Evolutionary conservation across 1,284 basidiomycete species (phyloP), one percentile per base, ranked within the genome.

Genomic region (Coniferiporia sulphurascens): DNA sequence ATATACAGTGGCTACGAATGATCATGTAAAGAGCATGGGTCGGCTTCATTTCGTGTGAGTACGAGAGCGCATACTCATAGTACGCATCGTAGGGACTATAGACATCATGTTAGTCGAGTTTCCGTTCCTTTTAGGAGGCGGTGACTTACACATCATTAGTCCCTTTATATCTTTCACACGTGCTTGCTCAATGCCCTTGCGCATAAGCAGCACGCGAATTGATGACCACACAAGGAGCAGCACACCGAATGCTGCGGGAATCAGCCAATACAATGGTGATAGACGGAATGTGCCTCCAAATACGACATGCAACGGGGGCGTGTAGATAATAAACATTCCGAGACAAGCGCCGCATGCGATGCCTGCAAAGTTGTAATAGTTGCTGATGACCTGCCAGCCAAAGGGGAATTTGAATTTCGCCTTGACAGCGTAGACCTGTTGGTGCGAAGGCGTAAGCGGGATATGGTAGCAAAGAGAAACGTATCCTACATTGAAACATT

Each of bases 291-390:
- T 78, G 9, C 84, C 84, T 2, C 84, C 84, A 65, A 87, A 87
- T 12, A 87, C 85, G 63, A 83, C 79, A 65, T 85, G 83, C 52
- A 87, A 69, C 38, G 85, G 85, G 2, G 85, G 85, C 0, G 83
- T 84, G 69, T 88, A 87, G 65, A 86, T 76, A 66, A 87, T 79
- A 70, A 86, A 85, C 71, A 85, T 82, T 58, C 83, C 83, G 15
- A 87, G 73, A 59, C 78, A 79, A 12, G 82, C 84, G 34, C 85
- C 85, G 1, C 73, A 80, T 36, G 85, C 35, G 62, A 87, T 86
- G n/a, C 84, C 84, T 32, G 73, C 73, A 62, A 87, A 86, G 71
- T 87, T 87, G 73, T 79, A 85, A 61, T 76, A 75, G 73, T 87
- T 87, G 48, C 77, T 75, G 45, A 87, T 67, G 53, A 78, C 74